Base-by-base conservation (phyloP, 2,329 filamentous ascomycete species). In the Trichophyton rubrum region DNA sequence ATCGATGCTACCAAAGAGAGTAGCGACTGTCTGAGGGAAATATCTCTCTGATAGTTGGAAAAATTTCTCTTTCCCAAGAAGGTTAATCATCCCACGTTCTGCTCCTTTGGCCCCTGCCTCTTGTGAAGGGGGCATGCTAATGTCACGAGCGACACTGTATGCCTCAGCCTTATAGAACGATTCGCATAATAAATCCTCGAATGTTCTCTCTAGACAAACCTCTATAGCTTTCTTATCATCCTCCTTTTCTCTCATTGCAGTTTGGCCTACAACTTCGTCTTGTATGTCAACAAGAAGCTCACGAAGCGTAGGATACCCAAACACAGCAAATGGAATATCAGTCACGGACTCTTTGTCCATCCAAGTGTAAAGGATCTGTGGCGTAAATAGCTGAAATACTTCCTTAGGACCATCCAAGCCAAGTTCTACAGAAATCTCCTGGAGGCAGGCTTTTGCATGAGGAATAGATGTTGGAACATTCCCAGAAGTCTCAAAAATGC, bases 291-390 rank as follows among this genome's bases (percentile, higher is more conserved):
- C 69, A 2, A 96, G 72, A 59, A 99, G 80, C 3, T 89, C 85
- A 17, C 78, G 71, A 1, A 97, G 79, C 15, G 75, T 83, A 0
- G 73, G 62, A 68, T 95, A 99, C 0, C 85, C 87, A 71, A 99
- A 99, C 1, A 93, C 88, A n/a, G 80, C 77, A 68, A 83, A 96
- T 0, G 93, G 92, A 56, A 99, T 88, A 2, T 83, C 79, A n/a
- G 81, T 77, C 6, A 96, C 76, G 1, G 76, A 74, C 62, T 86
- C 82, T 0, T 75, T 75, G 63, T 89, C 84, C 2, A 95, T 82
- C 92, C 91, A 99, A 0, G 90, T 96, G 69, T 89, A 96, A 2
- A 97, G 77, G 5, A 99, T 79, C 68, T 99, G 93, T 1, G 91
- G 85, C 5, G 89, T 85, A 69, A 97, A 99, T 0, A 97, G 77